Conservation (phyloP, 2,329 filamentous ascomycete species). For the Sclerotinia minor region DNA sequence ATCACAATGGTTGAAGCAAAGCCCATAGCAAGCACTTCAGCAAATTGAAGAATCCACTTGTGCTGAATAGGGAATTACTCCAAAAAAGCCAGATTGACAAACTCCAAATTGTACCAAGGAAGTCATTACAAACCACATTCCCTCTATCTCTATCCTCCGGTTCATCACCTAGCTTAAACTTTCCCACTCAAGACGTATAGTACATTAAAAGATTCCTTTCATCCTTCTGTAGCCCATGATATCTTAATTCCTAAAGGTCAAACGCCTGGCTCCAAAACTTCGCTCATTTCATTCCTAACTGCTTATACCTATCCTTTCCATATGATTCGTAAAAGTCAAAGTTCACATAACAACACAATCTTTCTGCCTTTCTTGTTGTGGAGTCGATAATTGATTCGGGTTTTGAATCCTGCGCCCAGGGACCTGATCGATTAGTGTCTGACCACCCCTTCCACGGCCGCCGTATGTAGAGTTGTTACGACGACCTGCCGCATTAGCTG, state of each 20-base stretch:
- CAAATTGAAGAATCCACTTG: neutral
- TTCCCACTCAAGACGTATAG: neutral
- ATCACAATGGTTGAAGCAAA: neutral
- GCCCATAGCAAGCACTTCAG: neutral
- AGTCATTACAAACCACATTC: neutral
- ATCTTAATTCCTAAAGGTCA: neutral
- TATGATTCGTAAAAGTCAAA: conserved; percentile 5
- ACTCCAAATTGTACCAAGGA: neutral
- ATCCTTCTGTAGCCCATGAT: neutral
- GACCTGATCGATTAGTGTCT: conserved; percentile 30
- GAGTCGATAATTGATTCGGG: conserved; percentile 1
- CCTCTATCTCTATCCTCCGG: neutral
- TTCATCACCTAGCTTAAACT: neutral
- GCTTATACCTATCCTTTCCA: neutral
- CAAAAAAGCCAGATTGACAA: too few species aligned
- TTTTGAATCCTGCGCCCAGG: conserved; percentile 36
- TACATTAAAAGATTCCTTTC: neutral
- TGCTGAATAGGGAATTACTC: neutral
- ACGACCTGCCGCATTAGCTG: conserved; percentile 4
- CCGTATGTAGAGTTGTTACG: neutral
- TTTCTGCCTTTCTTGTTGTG: conserved; percentile 28
- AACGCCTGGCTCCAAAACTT: conserved; percentile 3
- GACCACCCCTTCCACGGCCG: conserved; percentile 25
- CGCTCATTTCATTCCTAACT: neutral
- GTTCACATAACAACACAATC: conserved; percentile 38